Evolutionary conservation across 306 rosid genomes (phyloP).

Genomic region (Trifolium pratense): DNA sequence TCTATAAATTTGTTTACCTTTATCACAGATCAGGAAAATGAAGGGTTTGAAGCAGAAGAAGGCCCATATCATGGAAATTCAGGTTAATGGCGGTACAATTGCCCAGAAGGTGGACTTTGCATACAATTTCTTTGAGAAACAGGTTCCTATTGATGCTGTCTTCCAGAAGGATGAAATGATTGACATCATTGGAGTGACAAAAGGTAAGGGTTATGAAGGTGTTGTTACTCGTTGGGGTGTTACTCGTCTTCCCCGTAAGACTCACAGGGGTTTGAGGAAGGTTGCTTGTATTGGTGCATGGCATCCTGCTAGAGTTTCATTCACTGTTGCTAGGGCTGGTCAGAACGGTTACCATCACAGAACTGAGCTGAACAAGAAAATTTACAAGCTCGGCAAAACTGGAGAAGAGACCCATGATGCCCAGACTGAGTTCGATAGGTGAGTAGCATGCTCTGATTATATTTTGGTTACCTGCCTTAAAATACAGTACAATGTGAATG

Average conservation of each 20-base stretch:
- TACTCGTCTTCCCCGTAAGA: constrained; percentile 88
- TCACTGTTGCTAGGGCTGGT: constrained; percentile 93
- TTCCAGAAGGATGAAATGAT: constrained; percentile 96
- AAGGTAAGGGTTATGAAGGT: constrained; percentile 92
- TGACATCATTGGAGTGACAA: constrained; percentile 83
- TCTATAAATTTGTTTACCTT: background rate
- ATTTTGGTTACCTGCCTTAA: background rate
- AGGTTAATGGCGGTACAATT: constrained; percentile 77
- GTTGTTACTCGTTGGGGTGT: constrained; percentile 95
- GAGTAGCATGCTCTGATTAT: background rate
- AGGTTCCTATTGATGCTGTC: constrained; percentile 81
- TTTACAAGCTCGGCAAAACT: constrained; percentile 73
- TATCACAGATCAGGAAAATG: constrained; percentile 73
- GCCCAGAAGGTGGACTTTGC: constrained; percentile 82
- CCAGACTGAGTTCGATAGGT: constrained; percentile 78
- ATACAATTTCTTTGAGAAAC: constrained; percentile 77
- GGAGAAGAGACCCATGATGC: constrained; percentile 73
- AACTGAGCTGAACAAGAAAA: constrained; percentile 83
- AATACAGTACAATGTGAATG: background rate
- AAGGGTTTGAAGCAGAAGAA: constrained; percentile 91
- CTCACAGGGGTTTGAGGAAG: constrained; percentile 90
- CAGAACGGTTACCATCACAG: constrained; percentile 91
- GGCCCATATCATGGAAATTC: constrained; percentile 90
- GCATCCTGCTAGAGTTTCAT: constrained; percentile 94
- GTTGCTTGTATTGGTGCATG: constrained; percentile 97